phyloP scores from a whole-genome alignment of 2,329 filamentous ascomycete species.

The Nemania diffusa region DNA sequence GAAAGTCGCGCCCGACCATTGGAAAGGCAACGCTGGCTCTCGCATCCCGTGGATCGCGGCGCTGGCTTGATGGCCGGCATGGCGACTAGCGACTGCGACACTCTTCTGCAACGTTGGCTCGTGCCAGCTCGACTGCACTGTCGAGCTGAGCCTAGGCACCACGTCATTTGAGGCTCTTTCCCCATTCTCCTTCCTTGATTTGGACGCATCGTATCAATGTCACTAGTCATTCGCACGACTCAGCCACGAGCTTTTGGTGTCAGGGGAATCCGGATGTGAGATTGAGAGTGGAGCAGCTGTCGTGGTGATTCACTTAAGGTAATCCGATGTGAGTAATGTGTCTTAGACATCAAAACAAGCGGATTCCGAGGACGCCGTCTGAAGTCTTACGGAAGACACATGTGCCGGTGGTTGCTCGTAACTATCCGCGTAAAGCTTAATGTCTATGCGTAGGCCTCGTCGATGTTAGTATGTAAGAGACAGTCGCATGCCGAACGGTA shows the following conservation, averaged over 20 bases:
- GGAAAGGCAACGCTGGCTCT: not conserved
- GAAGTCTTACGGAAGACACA: not conserved
- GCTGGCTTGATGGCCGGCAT: not conserved
- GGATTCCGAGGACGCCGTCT: not conserved
- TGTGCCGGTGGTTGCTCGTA: not conserved
- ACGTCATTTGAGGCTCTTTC: constrained; percentile 4
- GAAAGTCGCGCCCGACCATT: not conserved
- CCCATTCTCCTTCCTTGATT: not conserved
- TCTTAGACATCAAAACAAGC: not conserved
- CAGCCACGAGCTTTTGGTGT: not conserved
- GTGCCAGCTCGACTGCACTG: constrained; percentile 4
- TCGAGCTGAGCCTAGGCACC: not conserved
- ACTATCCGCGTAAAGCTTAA: not conserved
- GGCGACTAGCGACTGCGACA: not conserved
- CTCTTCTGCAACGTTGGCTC: not conserved
- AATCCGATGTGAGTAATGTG: not conserved
- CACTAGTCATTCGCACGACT: not conserved
- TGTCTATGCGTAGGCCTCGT: not conserved
- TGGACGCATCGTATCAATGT: not conserved
- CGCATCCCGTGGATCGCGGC: constrained; percentile 2
- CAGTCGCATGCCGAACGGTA: not conserved
- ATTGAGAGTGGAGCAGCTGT: not conserved
- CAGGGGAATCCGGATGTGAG: not conserved
- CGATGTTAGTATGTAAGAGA: not conserved
- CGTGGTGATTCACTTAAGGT: not conserved